Evolutionary conservation across 768 basidiomycete genomes (phyloP).

Genomic region (Mycena filopes): DNA sequence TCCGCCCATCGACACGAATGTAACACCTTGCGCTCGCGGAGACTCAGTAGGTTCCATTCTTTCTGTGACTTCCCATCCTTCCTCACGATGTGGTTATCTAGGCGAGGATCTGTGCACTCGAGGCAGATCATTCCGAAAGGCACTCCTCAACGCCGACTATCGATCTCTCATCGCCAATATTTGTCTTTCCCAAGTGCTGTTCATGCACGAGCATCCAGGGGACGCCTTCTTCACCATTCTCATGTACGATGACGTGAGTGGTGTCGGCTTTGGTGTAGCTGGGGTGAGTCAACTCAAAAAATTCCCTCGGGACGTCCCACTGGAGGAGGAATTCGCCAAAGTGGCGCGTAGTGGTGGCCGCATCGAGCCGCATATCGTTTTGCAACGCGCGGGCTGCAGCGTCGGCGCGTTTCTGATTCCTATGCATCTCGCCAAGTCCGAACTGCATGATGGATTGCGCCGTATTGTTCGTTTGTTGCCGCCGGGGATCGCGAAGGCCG

Average conservation of each 20-base stretch:
- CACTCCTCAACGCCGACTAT: background rate
- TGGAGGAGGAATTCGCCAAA: too few relatives aligned
- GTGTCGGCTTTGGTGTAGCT: too few relatives aligned
- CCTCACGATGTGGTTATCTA: background rate
- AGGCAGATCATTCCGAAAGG: background rate
- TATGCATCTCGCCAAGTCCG: too few relatives aligned
- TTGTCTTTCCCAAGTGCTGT: background rate
- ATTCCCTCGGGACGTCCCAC: too few relatives aligned
- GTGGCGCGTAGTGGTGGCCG: too few relatives aligned
- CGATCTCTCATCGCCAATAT: background rate
- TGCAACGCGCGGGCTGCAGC: too few relatives aligned
- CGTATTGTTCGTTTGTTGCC: too few relatives aligned
- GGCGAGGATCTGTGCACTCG: background rate
- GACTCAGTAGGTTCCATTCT: background rate
- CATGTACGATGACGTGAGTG: background rate
- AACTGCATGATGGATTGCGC: too few relatives aligned
- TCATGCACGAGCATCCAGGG: slow-evolving; percentile 4
- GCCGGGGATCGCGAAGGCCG: too few relatives aligned
- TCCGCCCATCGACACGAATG: background rate
- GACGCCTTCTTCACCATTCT: background rate
- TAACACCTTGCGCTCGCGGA: background rate
- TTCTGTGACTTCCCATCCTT: background rate
- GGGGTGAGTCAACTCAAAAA: too few relatives aligned
- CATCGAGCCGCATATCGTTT: too few relatives aligned
- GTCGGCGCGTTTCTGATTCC: too few relatives aligned